Evolutionary conservation across 257 asterid genomes (phyloP).

Genomic region (Ocimum tenuiflorum): DNA sequence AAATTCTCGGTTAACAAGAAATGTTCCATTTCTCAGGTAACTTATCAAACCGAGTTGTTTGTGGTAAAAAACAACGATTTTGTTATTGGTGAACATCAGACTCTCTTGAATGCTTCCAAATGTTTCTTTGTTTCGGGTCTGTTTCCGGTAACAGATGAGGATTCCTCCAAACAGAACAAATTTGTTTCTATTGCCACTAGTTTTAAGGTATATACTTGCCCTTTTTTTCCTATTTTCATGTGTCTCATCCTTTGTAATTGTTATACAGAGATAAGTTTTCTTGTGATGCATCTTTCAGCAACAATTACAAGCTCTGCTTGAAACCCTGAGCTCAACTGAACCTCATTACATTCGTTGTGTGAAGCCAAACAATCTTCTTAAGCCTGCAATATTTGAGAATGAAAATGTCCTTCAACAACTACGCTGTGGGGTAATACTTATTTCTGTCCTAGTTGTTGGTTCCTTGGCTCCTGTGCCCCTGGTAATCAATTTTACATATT

Average conservation of each 20-base stretch:
- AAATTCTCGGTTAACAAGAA: background rate
- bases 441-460: conserved; percentile 8
- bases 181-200: conserved; percentile 95
- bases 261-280: conserved; percentile 7
- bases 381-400: conserved; percentile 96
- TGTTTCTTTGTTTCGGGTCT: conserved; percentile 77
- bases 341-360: conserved; percentile 68
- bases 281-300: conserved; percentile 34
- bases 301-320: conserved; percentile 51
- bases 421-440: conserved; percentile 83
- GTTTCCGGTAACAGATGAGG: conserved; percentile 75
- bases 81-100: conserved; percentile 96
- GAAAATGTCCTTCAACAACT: conserved; percentile 91
- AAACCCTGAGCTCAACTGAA: conserved; percentile 48
- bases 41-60: conserved; percentile 92
- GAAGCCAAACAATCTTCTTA: conserved; percentile 94
- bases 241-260: conserved; percentile 7
- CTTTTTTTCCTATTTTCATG: background rate
- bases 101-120: conserved; percentile 71
- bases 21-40: conserved; percentile 50
- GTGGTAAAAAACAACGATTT: conserved; percentile 97
- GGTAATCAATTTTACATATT: conserved; percentile 11
- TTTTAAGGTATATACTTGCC: conserved; percentile 59
- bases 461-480: background rate
- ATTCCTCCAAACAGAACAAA: conserved; percentile 84